phyloP scores from a whole-genome alignment of 2,329 filamentous ascomycete species.

The Penicillium sp. region DNA sequence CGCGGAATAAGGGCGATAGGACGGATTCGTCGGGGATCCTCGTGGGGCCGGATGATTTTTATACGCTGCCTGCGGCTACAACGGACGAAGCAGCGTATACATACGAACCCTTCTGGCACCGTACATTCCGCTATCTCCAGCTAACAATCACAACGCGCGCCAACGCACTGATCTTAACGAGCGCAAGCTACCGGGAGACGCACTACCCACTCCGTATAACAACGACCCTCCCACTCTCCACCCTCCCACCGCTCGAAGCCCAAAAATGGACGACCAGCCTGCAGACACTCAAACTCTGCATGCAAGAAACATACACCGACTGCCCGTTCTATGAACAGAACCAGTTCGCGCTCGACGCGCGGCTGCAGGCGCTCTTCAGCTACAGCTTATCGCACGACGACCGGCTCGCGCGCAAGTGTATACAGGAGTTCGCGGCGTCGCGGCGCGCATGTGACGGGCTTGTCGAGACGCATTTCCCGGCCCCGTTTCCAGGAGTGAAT shows the following conservation, averaged over 20 bases:
- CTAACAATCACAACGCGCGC: not conserved
- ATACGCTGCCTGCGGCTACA: not conserved
- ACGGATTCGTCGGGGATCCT: not conserved
- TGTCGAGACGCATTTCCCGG: slow-evolving; percentile 14
- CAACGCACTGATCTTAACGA: not conserved
- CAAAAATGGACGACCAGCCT: slow-evolving; percentile 17
- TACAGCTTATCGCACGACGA: slow-evolving; percentile 17
- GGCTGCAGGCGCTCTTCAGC: slow-evolving; percentile 15
- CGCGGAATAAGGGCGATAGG: slow-evolving; percentile 4
- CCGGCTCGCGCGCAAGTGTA: slow-evolving; percentile 13
- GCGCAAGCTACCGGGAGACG: not conserved
- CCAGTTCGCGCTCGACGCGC: slow-evolving; percentile 18
- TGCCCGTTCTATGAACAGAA: slow-evolving; percentile 22
- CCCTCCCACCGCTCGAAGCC: not conserved
- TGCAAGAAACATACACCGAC: slow-evolving; percentile 21
- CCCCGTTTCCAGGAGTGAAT: not conserved
- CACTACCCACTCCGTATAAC: slow-evolving; percentile 3
- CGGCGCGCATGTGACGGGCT: slow-evolving; percentile 7
- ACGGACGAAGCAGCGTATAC: not conserved
- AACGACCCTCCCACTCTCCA: not conserved
- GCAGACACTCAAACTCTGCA: slow-evolving; percentile 11
- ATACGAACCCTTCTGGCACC: slow-evolving; percentile 18
- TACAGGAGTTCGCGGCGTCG: slow-evolving; percentile 16
- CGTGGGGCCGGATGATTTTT: slow-evolving; percentile 7
- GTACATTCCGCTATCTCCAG: slow-evolving; percentile 18